phyloP scores from a whole-genome alignment of 208 protist genomes.

The Borovskyia barvae region DNA sequence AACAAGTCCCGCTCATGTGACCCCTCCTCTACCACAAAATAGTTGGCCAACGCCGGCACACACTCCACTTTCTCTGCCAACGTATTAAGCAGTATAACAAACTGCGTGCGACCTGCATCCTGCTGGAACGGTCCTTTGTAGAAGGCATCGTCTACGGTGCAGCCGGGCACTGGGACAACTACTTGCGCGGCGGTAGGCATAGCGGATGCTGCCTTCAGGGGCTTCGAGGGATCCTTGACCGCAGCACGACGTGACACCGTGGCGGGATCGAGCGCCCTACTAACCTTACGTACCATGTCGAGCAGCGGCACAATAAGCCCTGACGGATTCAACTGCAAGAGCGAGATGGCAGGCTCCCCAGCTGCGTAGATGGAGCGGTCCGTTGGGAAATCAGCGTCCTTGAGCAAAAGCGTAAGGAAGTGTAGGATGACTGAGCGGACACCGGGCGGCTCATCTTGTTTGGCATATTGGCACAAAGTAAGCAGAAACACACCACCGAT shows the following conservation, averaged over 20 bases:
- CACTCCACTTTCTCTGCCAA: slow-evolving; percentile 66
- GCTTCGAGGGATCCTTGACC: not conserved
- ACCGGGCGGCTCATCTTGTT: slow-evolving; percentile 62
- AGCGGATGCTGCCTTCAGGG: not conserved
- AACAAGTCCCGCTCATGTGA: slow-evolving; percentile 16
- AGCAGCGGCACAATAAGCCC: slow-evolving; percentile 55
- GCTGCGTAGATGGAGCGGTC: slow-evolving; percentile 19
- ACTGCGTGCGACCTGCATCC: slow-evolving; percentile 34
- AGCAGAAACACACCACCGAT: slow-evolving; percentile 66
- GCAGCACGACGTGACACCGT: not conserved
- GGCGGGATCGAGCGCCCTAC: slow-evolving; percentile 30
- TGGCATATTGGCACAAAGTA: slow-evolving; percentile 71
- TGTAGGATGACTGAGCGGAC: slow-evolving; percentile 48
- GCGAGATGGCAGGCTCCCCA: slow-evolving; percentile 36
- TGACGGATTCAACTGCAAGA: slow-evolving; percentile 57
- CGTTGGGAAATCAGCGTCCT: slow-evolving; percentile 54
- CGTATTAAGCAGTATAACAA: slow-evolving; percentile 51
- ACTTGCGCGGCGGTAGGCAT: not conserved
- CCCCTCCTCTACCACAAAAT: slow-evolving; percentile 31
- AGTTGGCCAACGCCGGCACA: slow-evolving; percentile 61
- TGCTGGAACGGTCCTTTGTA: slow-evolving; percentile 15
- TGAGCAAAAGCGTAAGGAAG: slow-evolving; percentile 51
- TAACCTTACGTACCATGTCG: slow-evolving; percentile 62
- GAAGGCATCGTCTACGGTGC: not conserved
- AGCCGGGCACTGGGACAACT: not conserved